Evolutionary conservation across 2,329 filamentous ascomycete species (phyloP), one percentile per base, ranked within the genome.

Genomic region (Pseudogymnoascus sp.): DNA sequence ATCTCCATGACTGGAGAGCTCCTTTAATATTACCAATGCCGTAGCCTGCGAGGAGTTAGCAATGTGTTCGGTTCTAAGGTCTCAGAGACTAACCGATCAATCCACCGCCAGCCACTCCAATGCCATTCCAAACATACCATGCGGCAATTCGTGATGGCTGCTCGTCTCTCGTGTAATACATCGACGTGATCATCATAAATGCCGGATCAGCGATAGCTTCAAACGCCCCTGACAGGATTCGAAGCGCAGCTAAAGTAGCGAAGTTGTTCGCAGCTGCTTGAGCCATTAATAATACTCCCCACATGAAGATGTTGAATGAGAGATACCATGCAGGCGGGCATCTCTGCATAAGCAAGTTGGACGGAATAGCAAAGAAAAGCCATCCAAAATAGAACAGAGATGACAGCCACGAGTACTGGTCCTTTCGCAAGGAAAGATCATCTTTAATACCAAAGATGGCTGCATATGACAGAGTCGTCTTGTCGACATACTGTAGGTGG

Each of bases 381-480:
- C 74, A 75, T 14, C 71, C 71, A 34, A 73, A 31, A 60, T 62
- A 62, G 13, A 62, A 51, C 1, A 62, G 3, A 2, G 14, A 16
- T 10, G 48, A 54, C 6, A 54, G 48, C 48, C 48, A 54, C 8
- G 48, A 54, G 23, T 54, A 54, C 13, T 54, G 23, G 14, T 54
- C 23, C 8, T 54, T 54, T 31, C 4, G 14, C 48, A 54, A 31
- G 6, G n/a, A 8, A 31, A 85, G 75, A 65, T 86, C 83, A 16
- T 84, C 78, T n/a, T 76, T 73, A 61, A 87, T 84, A 0, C 83
- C 84, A 67, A 85, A 85, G 41, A 86, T 82, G 10, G 83, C 83
- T 0, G 84, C 83, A 68, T 85, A 85, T 14, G 78, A 80, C 3
- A 83, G 71, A 0, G 79, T 83, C 0, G 81, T 83, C 74, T 83